Percentiles rank a stretch among this genome's conserved stretches.
Evolutionary conservation across 805 yeast species (phyloP).

Genomic region (Wickerhamiella sorbophila): DNA sequence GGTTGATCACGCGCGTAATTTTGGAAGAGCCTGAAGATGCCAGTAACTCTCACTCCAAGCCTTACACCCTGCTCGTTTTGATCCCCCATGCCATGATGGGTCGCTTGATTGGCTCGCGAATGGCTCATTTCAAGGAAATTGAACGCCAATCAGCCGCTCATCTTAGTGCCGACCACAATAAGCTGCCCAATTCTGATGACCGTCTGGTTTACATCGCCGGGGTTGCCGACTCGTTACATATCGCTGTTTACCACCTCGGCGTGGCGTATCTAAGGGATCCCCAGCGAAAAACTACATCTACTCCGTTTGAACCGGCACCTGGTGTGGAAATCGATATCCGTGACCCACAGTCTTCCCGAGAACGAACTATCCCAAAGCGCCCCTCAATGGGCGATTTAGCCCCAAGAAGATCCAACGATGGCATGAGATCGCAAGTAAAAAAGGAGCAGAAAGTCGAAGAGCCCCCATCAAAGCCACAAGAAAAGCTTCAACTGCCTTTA

Average conservation of each 20-base stretch:
- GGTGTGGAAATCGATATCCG: background rate
- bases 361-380: too few species aligned
- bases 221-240: conserved; percentile 76
- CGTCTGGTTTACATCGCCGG: conserved; percentile 57
- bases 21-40: conserved; percentile 51
- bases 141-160: conserved; percentile 71
- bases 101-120: conserved; percentile 64
- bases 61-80: conserved; percentile 43
- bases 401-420: background rate
- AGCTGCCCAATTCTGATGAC: conserved; percentile 65
- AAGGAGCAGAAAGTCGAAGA: background rate
- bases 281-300: background rate
- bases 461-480: background rate
- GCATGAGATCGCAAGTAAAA: background rate
- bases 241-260: conserved; percentile 58
- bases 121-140: conserved; percentile 60
- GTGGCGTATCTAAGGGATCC: background rate
- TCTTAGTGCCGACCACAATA: conserved; percentile 56
- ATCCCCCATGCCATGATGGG: conserved; percentile 75
- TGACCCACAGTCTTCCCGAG: background rate
- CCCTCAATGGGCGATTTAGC: background rate
- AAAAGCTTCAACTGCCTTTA: background rate
- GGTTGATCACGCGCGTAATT: conserved; percentile 52
- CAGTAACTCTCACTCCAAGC: conserved; percentile 40
- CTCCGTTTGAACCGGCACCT: background rate